These are phyloP conservation scores for Cicer arietinum DNA, from an alignment of 306 rosid genomes.

Conservation along the genomic window DNA sequence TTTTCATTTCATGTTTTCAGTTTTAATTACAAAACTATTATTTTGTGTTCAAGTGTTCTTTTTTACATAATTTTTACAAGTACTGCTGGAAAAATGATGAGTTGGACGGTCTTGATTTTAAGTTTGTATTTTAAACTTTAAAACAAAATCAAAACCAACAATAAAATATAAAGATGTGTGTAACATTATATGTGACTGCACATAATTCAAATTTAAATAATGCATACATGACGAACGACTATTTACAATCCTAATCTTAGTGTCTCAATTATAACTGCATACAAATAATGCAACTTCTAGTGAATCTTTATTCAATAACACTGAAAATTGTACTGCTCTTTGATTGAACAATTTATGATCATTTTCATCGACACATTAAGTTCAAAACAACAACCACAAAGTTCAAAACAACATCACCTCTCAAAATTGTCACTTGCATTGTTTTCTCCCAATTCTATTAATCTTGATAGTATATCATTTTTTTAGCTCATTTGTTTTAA, in stretches of 20 bases:
- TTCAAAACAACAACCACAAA: conserved; percentile 84
- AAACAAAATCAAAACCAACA: too few species aligned
- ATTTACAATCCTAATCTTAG: conserved; percentile 70
- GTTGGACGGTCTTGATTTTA: too few species aligned
- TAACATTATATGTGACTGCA: too few species aligned
- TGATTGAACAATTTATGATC: conserved; percentile 64
- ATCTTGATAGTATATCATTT: too few species aligned
- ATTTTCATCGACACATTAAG: conserved; percentile 47
- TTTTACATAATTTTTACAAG: too few species aligned
- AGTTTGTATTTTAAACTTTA: too few species aligned
- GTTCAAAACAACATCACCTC: conserved; percentile 79
- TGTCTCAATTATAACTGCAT: conserved; percentile 90
- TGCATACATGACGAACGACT: conserved; percentile 88
- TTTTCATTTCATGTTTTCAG: background rate
- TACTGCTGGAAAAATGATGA: too few species aligned
- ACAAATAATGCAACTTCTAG: conserved; percentile 69
- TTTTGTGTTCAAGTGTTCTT: background rate
- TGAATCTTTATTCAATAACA: conserved; percentile 71
- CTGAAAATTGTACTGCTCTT: conserved; percentile 68
- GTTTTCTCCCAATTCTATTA: conserved; percentile 64
- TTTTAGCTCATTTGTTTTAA: too few species aligned
- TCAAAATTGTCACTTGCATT: conserved; percentile 69
- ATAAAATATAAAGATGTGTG: too few species aligned
- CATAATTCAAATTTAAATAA: background rate
- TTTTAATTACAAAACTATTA: conserved; percentile 17